Conservation (phyloP, 2,329 filamentous ascomycete genomes). For the Malbranchea zuffiana region DNA sequence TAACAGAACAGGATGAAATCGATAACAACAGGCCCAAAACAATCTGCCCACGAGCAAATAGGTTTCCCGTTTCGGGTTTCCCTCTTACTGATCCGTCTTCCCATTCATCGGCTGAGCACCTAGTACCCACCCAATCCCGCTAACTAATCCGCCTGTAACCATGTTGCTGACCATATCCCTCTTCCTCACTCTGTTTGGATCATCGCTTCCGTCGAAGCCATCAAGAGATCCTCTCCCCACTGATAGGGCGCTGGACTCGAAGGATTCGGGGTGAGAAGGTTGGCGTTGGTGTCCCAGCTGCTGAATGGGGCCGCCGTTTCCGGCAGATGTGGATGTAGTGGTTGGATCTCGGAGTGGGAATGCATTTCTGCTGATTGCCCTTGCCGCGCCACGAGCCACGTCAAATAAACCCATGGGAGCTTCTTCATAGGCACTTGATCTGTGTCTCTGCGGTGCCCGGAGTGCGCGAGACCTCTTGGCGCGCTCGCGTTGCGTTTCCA, state of each 20-base stretch:
- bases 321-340: slow-evolving; percentile 11
- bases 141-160: slow-evolving; percentile 51
- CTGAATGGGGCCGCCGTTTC: no score
- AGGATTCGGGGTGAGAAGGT: neutral
- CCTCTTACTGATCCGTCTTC: slow-evolving; percentile 5
- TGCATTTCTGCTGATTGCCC: slow-evolving; percentile 39
- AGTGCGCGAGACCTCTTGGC: slow-evolving; percentile 24
- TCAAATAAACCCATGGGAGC: slow-evolving; percentile 44
- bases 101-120: slow-evolving; percentile 40
- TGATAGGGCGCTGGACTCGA: neutral
- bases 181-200: slow-evolving; percentile 33
- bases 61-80: no score
- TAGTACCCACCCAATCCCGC: slow-evolving; percentile 54
- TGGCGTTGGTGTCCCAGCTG: no score
- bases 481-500: slow-evolving; percentile 34
- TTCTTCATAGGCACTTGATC: slow-evolving; percentile 27
- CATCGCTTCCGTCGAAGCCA: slow-evolving; percentile 15
- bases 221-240: neutral
- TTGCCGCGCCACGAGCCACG: slow-evolving; percentile 40
- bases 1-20: no score
- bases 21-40: no score
- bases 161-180: slow-evolving; percentile 51
- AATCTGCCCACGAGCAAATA: no score
- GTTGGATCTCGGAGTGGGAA: slow-evolving; percentile 31
- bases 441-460: slow-evolving; percentile 12